These are phyloP conservation scores for Talaromyces sp. DNA, from an alignment of 2,329 filamentous ascomycete species.

Conservation along the genomic window DNA sequence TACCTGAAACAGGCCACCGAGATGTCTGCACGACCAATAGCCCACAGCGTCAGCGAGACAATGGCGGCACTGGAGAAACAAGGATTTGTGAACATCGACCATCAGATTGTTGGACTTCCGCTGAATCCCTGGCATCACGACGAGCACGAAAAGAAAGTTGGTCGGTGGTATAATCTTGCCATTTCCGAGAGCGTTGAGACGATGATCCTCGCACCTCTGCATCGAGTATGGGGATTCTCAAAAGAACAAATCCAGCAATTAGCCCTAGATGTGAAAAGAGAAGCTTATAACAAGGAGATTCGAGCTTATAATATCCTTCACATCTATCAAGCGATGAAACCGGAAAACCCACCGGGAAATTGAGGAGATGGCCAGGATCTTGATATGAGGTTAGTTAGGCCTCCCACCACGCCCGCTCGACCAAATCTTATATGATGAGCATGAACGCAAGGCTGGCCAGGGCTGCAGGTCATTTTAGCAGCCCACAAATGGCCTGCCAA, in stretches of 20 bases:
- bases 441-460: background rate
- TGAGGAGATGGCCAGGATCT: conserved; percentile 15
- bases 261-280: conserved; percentile 59
- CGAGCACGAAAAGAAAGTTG: conserved; percentile 63
- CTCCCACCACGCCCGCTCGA: background rate
- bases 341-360: conserved; percentile 29
- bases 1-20: conserved; percentile 67
- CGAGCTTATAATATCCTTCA: conserved; percentile 64
- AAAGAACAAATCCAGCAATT: conserved; percentile 62
- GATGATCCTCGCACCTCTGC: conserved; percentile 70
- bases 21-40: conserved; percentile 61
- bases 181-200: conserved; percentile 70
- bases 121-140: conserved; percentile 70
- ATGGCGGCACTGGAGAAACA: conserved; percentile 60
- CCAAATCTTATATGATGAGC: background rate
- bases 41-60: conserved; percentile 58
- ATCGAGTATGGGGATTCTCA: conserved; percentile 60
- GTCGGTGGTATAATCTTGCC: conserved; percentile 78
- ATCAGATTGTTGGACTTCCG: conserved; percentile 66
- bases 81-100: conserved; percentile 77
- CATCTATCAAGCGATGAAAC: conserved; percentile 43
- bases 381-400: background rate
- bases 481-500: background rate
- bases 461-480: background rate
- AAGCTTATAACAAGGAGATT: conserved; percentile 65